These are phyloP conservation scores for Macrotyloma uniflorum DNA, from an alignment of 306 rosid genomes.

Conservation along the genomic window DNA sequence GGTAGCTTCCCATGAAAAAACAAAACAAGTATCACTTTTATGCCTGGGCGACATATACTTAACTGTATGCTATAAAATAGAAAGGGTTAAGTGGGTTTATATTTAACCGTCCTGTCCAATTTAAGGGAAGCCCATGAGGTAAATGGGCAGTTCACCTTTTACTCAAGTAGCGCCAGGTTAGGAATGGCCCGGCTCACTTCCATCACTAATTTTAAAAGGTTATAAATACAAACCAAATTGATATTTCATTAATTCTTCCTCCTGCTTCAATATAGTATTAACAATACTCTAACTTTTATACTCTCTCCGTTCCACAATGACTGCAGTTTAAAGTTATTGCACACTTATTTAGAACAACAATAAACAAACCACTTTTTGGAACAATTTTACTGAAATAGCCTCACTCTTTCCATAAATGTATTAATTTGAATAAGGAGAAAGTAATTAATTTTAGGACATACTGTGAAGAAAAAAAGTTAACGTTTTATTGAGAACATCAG, in stretches of 20 bases:
- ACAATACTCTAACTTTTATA: constrained; percentile 6
- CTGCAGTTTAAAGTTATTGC: too few relatives aligned
- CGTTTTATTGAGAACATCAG: too few relatives aligned
- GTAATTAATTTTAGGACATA: too few relatives aligned
- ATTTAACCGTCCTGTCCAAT: not conserved
- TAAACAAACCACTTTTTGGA: too few relatives aligned
- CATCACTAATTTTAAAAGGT: not conserved
- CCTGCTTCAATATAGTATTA: constrained; percentile 28
- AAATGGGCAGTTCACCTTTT: not conserved
- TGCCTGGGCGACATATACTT: not conserved
- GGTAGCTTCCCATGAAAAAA: constrained; percentile 1
- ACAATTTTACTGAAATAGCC: too few relatives aligned
- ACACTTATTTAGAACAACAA: too few relatives aligned
- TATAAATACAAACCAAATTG: not conserved
- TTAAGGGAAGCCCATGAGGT: not conserved
- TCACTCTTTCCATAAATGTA: too few relatives aligned
- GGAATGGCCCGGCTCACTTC: not conserved
- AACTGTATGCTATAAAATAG: not conserved
- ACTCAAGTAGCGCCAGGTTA: not conserved
- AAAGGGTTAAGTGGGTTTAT: not conserved
- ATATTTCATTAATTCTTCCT: not conserved
- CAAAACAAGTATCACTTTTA: not conserved
- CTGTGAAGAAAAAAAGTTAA: too few relatives aligned
- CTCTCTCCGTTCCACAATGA: too few relatives aligned
- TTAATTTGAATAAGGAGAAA: too few relatives aligned